A percentile compares a stretch with the other conserved stretches of the same genome.
Conservation (phyloP, 2,329 filamentous ascomycete species). For the Sporothrix schenckii region DNA sequence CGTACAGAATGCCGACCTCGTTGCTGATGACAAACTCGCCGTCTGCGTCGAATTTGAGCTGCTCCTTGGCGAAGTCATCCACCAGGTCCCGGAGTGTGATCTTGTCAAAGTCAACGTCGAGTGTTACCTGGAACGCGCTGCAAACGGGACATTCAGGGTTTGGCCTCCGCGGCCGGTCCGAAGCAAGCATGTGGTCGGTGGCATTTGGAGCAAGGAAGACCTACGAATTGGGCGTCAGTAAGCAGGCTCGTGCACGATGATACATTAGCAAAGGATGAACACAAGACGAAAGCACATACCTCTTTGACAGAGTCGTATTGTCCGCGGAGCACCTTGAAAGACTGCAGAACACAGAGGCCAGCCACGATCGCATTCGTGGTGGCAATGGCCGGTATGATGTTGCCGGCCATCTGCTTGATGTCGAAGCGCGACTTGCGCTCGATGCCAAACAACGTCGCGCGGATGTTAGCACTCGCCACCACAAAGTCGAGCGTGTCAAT, state of each 20-base stretch:
- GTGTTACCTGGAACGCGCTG: constrained; percentile 68
- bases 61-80: constrained; percentile 67
- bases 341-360: constrained; percentile 85
- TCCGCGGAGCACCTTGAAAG: constrained; percentile 83
- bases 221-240: constrained; percentile 43
- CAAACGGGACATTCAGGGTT: constrained; percentile 86
- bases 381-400: constrained; percentile 97
- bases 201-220: constrained; percentile 77
- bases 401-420: constrained; percentile 98
- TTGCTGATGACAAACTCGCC: constrained; percentile 77
- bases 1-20: constrained; percentile 78
- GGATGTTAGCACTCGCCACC: constrained; percentile 83
- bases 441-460: constrained; percentile 87
- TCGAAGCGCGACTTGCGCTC: constrained; percentile 89
- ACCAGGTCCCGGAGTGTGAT: constrained; percentile 81
- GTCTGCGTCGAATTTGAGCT: constrained; percentile 72
- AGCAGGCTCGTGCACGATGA: neutral
- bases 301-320: constrained; percentile 74
- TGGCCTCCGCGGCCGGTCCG: constrained; percentile 62
- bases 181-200: constrained; percentile 59
- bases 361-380: constrained; percentile 98
- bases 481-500: constrained; percentile 95
- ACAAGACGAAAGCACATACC: constrained; percentile 48
- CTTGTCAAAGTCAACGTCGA: constrained; percentile 68
- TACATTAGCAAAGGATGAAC: neutral